Conservation (phyloP, 257 asterid genomes). For the Solanum etuberosum region DNA sequence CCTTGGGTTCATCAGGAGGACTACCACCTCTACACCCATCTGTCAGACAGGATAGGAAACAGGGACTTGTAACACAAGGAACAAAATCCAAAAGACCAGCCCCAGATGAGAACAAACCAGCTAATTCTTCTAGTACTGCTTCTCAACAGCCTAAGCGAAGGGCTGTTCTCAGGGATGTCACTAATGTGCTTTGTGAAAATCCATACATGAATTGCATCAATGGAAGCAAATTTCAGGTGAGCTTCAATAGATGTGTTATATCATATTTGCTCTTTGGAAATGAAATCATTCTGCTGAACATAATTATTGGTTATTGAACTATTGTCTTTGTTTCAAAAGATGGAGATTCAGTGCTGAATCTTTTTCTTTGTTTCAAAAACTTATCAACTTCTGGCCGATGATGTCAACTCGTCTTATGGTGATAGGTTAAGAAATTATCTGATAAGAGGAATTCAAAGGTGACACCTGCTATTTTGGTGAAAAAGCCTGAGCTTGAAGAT, state of each 20-base stretch:
- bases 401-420: not conserved
- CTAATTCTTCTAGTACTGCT: constrained; percentile 9
- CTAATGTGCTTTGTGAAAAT: constrained; percentile 46
- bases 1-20: constrained; percentile 41
- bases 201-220: constrained; percentile 33
- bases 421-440: constrained; percentile 24
- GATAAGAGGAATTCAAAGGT: constrained; percentile 35
- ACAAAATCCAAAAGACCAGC: constrained; percentile 59
- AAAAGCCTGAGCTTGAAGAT: constrained; percentile 19
- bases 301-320: not conserved
- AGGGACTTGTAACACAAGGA: constrained; percentile 23
- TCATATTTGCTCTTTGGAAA: not conserved
- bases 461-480: constrained; percentile 24
- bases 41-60: constrained; percentile 34
- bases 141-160: constrained; percentile 50
- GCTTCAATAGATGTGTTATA: not conserved
- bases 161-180: constrained; percentile 78
- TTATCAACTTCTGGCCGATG: not conserved
- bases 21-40: constrained; percentile 69
- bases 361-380: not conserved
- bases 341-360: not conserved
- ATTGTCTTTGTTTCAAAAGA: not conserved
- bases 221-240: constrained; percentile 47
- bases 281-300: not conserved
- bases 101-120: constrained; percentile 26